Evolutionary conservation across 2,329 filamentous ascomycete genomes (phyloP).

Genomic region (Orbilia quercus): DNA sequence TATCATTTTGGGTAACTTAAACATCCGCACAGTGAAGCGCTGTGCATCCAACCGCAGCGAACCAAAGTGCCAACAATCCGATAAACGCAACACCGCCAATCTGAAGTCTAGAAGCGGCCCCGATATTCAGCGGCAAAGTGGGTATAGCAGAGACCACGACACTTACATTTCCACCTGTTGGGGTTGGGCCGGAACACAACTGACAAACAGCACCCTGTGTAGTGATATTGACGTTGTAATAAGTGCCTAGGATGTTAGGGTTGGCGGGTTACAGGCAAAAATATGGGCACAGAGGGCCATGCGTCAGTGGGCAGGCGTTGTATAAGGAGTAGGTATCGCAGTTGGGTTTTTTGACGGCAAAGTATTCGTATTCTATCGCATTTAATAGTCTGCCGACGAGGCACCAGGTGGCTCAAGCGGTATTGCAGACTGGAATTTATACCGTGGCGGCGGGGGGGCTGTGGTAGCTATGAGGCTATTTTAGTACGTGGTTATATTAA

Average conservation of each 20-base stretch:
- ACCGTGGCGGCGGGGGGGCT: no score
- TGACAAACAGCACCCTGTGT: slow-evolving; percentile 2
- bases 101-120: not conserved
- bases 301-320: not conserved
- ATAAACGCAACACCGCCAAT: not conserved
- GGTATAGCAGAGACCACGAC: not conserved
- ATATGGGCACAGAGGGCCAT: not conserved
- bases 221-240: not conserved
- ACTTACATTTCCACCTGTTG: not conserved
- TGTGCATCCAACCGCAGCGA: not conserved
- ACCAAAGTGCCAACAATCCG: not conserved
- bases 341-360: no score
- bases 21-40: no score
- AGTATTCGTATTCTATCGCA: no score
- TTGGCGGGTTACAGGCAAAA: not conserved
- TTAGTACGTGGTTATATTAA: no score
- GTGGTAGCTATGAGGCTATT: no score
- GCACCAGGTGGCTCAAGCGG: no score
- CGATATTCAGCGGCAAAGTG: not conserved
- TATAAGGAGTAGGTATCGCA: no score
- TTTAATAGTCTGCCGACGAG: no score
- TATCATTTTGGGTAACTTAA: no score
- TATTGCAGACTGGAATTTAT: no score
- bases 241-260: not conserved
- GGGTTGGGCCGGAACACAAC: not conserved